Evolutionary conservation across 495 filamentous ascomycete genomes (phyloP).

Genomic region (Neurospora hispaniola): DNA sequence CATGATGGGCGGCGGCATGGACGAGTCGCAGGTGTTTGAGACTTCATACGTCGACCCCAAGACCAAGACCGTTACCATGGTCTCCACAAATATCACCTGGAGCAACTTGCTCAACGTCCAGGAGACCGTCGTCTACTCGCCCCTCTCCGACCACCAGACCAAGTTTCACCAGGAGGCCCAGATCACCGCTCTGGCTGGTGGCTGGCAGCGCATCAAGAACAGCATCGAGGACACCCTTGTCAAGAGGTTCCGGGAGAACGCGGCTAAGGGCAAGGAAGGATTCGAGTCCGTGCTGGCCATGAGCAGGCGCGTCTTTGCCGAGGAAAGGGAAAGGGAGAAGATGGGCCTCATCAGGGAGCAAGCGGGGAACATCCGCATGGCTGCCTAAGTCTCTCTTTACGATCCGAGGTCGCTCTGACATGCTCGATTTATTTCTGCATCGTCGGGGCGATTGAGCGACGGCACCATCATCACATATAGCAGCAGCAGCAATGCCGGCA

Average conservation of each 20-base stretch:
- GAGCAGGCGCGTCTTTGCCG: conserved; percentile 83
- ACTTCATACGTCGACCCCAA: conserved; percentile 83
- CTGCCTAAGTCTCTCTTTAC: not conserved
- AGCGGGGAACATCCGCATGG: conserved; percentile 21
- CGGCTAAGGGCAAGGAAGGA: conserved; percentile 74
- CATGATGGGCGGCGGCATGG: conserved; percentile 54
- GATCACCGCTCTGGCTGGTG: conserved; percentile 89
- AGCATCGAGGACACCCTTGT: conserved; percentile 87
- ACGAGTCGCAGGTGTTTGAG: conserved; percentile 83
- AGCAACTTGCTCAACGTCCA: conserved; percentile 77
- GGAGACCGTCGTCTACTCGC: conserved; percentile 81
- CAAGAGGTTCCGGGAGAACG: conserved; percentile 83
- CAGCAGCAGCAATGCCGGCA: not conserved
- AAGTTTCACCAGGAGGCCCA: conserved; percentile 77
- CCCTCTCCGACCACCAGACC: conserved; percentile 53
- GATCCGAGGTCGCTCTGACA: not conserved
- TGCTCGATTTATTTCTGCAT: not conserved
- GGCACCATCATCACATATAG: not conserved
- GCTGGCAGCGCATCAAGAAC: conserved; percentile 91
- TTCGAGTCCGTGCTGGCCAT: conserved; percentile 92
- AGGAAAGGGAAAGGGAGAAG: conserved; percentile 51
- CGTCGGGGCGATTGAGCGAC: not conserved
- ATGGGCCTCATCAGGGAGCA: conserved; percentile 19
- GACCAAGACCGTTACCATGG: conserved; percentile 82
- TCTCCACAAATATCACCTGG: conserved; percentile 82